These are phyloP conservation scores for Hypomyces perniciosus DNA, from an alignment of 2,329 filamentous ascomycete genomes.

Conservation along the genomic window DNA sequence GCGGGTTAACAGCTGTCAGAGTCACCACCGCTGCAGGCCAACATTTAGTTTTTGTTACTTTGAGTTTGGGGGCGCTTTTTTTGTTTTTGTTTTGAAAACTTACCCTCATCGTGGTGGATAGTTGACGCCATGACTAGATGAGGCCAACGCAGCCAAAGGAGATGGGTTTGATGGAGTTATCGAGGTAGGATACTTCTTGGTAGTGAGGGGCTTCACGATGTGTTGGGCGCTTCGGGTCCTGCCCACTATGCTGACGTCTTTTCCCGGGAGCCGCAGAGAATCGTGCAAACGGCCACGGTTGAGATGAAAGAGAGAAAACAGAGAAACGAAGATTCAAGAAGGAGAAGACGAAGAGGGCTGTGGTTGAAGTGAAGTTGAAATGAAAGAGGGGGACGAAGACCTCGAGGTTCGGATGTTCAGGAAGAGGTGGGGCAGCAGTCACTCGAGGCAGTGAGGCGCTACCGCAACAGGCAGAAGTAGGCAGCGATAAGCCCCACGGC, in stretches of 20 bases:
- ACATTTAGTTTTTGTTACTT: not conserved
- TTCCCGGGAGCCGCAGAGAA: not conserved
- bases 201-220: not conserved
- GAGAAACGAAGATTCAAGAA: not conserved
- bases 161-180: not conserved
- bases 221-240: not conserved
- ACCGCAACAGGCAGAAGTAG: slow-evolving; percentile 11
- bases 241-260: not conserved
- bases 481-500: slow-evolving; percentile 13
- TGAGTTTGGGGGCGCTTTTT: not conserved
- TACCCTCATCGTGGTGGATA: slow-evolving; percentile 4
- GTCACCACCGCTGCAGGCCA: slow-evolving; percentile 25
- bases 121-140: slow-evolving; percentile 1
- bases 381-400: not conserved
- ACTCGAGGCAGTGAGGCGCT: not conserved
- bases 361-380: slow-evolving; percentile 7
- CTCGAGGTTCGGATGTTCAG: slow-evolving; percentile 13
- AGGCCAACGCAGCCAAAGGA: too few relatives aligned
- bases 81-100: slow-evolving; percentile 4
- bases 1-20: slow-evolving; percentile 21
- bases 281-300: too few relatives aligned
- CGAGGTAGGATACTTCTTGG: not conserved
- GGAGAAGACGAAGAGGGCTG: not conserved
- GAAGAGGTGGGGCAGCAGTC: slow-evolving; percentile 11
- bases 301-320: slow-evolving; percentile 4